Base-by-base conservation (phyloP, 257 asterid species). In the Buddleja alternifolia region DNA sequence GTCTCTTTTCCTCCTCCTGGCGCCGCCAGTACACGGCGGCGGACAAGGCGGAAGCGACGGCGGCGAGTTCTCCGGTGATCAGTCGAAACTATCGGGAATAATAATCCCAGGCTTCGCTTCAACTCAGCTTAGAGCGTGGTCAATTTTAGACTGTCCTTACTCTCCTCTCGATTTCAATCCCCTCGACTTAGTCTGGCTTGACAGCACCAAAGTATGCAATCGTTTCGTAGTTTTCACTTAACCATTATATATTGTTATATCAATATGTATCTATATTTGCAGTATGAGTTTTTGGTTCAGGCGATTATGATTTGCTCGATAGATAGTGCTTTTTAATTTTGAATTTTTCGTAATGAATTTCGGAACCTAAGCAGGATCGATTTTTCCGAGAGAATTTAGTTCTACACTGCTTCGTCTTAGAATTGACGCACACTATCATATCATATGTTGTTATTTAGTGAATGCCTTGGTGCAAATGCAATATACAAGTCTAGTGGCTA, bases 151-250 rank as follows among this genome's bases (percentile, higher is more conserved):
- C 82, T 93, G 97, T 66, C 99, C 99, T 36, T 93, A 87, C 80
- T 88, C 97, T 67, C 96, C 97, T 70, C 96, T 90, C 69, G 96
- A 90, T 84, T 93, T 88, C 83, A 88, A 90, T 52, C 97, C 99
- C 36, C 97, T 93, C 81, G 99, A 93, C 80, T 89, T 93, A 69
- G 99, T 93, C 75, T 93, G 99, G 99, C 99, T 93, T 66, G 99
- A 93, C 81, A 67, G 87, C 24, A 90, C 99, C 54, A 93, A 90
- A 77, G 99, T 93, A 74, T 57, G 72, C 57, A n/a, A 46, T 37
- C 57, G 8, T 70, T 41, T 71, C 29, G 11, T 66, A 0, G 11
- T 14, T 36, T 34, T 2, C 51, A 11, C 60, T n/a, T 21, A 3
- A 15, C 15, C 16, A 19, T 44, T 59, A 34, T 24, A 7, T 10